Evolutionary conservation across 495 filamentous ascomycete species (phyloP).

Genomic region (Penicillium steckii): DNA sequence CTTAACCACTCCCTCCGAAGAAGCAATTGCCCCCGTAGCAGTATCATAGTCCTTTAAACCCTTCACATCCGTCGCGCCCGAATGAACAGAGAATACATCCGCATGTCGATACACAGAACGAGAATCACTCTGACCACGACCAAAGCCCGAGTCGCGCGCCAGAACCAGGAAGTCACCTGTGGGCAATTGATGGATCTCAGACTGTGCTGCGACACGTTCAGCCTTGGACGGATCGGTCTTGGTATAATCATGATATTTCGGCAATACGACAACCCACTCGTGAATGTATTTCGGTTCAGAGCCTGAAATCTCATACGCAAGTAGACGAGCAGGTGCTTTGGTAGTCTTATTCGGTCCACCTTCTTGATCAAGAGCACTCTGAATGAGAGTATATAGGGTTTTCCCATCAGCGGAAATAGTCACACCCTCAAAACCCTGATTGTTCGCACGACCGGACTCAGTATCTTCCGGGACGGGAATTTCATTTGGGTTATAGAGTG

Average conservation of each 20-base stretch:
- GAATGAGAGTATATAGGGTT: constrained; percentile 65
- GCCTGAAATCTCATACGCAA: constrained; percentile 60
- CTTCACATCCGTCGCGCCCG: constrained; percentile 63
- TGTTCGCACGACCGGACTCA: constrained; percentile 66
- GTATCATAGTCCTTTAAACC: constrained; percentile 51
- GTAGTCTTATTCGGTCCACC: constrained; percentile 57
- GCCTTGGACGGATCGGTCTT: constrained; percentile 27
- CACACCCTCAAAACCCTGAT: constrained; percentile 77
- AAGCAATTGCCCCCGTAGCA: constrained; percentile 49
- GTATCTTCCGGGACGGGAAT: constrained; percentile 54
- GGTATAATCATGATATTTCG: constrained; percentile 51
- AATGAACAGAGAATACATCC: constrained; percentile 66
- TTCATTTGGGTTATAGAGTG: constrained; percentile 53
- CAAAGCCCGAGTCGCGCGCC: constrained; percentile 62
- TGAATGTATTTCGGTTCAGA: constrained; percentile 42
- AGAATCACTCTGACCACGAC: constrained; percentile 54
- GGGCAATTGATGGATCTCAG: constrained; percentile 67
- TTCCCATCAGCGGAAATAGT: constrained; percentile 63
- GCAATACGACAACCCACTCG: constrained; percentile 70
- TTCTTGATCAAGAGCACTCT: constrained; percentile 66
- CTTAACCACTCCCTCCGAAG: constrained; percentile 53
- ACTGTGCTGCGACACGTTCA: constrained; percentile 61
- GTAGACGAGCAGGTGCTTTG: constrained; percentile 55
- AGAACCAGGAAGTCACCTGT: constrained; percentile 67
- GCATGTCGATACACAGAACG: constrained; percentile 67